Percentiles rank a stretch among this genome's conserved stretches.
phyloP scores from a whole-genome alignment of 345 rosid species.

The Gossypium arboreum region DNA sequence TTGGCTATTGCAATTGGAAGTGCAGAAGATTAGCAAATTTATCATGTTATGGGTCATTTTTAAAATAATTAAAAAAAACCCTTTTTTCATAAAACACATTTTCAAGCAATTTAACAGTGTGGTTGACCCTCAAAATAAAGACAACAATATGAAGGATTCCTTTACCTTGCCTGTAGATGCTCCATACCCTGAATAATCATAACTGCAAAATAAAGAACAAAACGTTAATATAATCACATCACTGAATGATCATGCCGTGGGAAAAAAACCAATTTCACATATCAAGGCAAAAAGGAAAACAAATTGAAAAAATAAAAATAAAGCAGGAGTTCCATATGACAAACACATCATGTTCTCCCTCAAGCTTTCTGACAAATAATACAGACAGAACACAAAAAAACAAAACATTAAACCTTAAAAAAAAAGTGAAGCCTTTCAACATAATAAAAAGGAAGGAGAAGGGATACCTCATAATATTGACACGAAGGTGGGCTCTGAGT shows the following conservation, averaged over 20 bases:
- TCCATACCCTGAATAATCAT: constrained; percentile 99
- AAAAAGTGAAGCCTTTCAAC: too few species aligned
- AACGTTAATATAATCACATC: not conserved
- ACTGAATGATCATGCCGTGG: not conserved
- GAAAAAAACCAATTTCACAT: constrained; percentile 12
- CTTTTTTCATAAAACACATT: not conserved
- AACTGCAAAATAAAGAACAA: constrained; percentile 41
- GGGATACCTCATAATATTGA: constrained; percentile 90
- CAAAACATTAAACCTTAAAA: too few species aligned
- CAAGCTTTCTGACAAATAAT: not conserved
- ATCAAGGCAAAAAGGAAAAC: constrained; percentile 7
- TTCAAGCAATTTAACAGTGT: not conserved
- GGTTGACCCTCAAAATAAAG: not conserved
- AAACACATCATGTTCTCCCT: constrained; percentile 2
- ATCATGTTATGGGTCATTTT: not conserved
- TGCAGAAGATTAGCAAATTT: not conserved
- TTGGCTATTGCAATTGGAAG: constrained; percentile 46
- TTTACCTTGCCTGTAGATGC: constrained; percentile 94
- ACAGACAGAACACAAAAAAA: not conserved
- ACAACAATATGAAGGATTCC: not conserved
- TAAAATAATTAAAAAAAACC: not conserved
- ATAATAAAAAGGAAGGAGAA: not conserved
- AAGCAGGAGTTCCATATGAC: not conserved
- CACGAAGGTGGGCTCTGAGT: constrained; percentile 89
- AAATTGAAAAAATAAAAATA: not conserved